phyloP scores from a whole-genome alignment of 2,329 filamentous ascomycete species.

The Xylaria sp. region DNA sequence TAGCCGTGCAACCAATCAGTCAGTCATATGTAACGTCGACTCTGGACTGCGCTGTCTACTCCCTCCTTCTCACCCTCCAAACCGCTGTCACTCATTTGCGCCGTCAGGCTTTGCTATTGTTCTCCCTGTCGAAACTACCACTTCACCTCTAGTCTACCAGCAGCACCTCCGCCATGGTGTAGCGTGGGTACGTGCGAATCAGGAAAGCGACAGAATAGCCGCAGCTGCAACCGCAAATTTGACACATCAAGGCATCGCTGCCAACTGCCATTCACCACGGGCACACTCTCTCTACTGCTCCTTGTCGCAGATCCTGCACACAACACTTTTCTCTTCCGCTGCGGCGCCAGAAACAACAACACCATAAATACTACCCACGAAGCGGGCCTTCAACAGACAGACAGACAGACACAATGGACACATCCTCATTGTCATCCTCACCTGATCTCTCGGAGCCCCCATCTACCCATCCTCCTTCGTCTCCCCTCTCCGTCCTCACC shows the following conservation, averaged over 20 bases:
- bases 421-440: constrained; percentile 42
- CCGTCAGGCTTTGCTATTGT: background rate
- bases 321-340: background rate
- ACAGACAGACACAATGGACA: constrained; percentile 39
- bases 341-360: background rate
- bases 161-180: background rate
- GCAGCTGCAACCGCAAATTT: background rate
- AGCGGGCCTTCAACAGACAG: no score
- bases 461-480: constrained; percentile 60
- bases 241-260: background rate
- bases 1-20: background rate
- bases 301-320: background rate
- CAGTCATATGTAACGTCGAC: background rate
- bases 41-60: constrained; percentile 2
- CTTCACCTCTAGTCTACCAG: background rate
- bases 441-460: constrained; percentile 54
- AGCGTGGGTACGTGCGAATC: background rate
- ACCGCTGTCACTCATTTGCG: no score
- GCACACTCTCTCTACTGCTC: background rate
- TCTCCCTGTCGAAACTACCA: background rate
- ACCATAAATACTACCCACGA: no score
- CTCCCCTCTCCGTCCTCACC: constrained; percentile 65
- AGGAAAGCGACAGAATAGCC: constrained; percentile 9
- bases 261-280: background rate
- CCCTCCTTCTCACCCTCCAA: background rate